Evolutionary conservation across 768 basidiomycete genomes (phyloP).

Genomic region (Sarcomyxa edulis): DNA sequence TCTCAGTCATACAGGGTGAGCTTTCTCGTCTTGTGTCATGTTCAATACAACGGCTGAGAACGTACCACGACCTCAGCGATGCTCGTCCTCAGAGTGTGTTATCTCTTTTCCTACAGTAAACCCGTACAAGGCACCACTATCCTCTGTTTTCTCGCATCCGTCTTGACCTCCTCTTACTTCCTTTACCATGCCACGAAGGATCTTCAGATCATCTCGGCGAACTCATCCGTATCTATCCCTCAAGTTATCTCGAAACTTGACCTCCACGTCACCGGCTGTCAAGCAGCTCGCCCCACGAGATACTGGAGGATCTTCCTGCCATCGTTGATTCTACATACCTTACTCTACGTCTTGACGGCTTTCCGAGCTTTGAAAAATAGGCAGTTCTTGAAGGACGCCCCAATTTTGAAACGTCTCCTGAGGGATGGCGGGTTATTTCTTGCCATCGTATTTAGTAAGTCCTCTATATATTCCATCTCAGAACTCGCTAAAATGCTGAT

Average conservation of each 20-base stretch:
- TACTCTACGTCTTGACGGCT: constrained; percentile 31
- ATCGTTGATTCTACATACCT: constrained; percentile 29
- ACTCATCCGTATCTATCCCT: constrained; percentile 7
- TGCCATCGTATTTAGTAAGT: constrained; percentile 32
- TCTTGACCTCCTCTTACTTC: constrained; percentile 25
- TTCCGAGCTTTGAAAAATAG: constrained; percentile 29
- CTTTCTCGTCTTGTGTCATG: neutral
- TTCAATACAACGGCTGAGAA: neutral
- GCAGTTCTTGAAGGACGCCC: constrained; percentile 23
- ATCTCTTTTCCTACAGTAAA: constrained; percentile 29
- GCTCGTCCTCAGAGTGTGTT: constrained; percentile 35
- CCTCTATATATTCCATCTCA: neutral
- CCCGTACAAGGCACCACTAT: constrained; percentile 21
- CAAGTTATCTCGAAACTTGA: constrained; percentile 13
- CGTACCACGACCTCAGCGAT: constrained; percentile 27
- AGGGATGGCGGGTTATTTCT: constrained; percentile 37
- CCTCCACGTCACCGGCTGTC: constrained; percentile 26
- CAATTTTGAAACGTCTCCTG: constrained; percentile 28
- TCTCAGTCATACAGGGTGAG: constrained; percentile 29
- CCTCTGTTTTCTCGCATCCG: constrained; percentile 20
- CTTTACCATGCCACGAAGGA: constrained; percentile 15
- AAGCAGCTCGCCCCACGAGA: constrained; percentile 21
- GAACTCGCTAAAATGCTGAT: constrained; percentile 1
- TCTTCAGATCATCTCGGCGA: constrained; percentile 14
- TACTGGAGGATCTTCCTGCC: constrained; percentile 33